These are phyloP conservation scores for Emydomyces testavorans DNA, from an alignment of 2,329 filamentous ascomycete genomes.

Conservation along the genomic window DNA sequence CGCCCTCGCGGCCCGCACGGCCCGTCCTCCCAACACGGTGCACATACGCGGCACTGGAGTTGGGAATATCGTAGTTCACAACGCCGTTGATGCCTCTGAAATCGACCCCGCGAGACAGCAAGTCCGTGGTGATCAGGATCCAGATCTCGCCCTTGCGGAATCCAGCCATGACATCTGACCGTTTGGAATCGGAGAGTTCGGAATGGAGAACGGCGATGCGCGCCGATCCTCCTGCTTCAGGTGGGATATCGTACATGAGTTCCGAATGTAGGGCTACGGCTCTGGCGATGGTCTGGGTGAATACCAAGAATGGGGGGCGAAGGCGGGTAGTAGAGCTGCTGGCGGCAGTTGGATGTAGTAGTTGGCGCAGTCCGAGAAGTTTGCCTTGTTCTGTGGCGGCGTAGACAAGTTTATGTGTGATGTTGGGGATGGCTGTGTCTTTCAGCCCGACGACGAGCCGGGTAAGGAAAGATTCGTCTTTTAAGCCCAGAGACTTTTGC, in stretches of 20 bases:
- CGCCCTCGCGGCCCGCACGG: constrained; percentile 73
- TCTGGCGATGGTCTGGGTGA: constrained; percentile 89
- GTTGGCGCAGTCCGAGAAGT: constrained; percentile 76
- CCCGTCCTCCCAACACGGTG: constrained; percentile 89
- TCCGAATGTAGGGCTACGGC: constrained; percentile 80
- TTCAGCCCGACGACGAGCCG: constrained; percentile 92
- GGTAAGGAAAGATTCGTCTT: constrained; percentile 46
- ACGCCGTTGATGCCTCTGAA: constrained; percentile 93
- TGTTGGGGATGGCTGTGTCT: constrained; percentile 86
- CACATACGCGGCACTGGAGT: constrained; percentile 79
- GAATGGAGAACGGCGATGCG: constrained; percentile 87
- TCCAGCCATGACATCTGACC: constrained; percentile 70
- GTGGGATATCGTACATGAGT: constrained; percentile 85
- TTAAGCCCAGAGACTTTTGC: constrained; percentile 31
- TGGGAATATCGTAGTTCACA: constrained; percentile 94
- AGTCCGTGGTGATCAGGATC: constrained; percentile 91
- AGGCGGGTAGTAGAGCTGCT: constrained; percentile 42
- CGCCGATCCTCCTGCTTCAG: constrained; percentile 69
- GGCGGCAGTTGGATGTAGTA: constrained; percentile 63
- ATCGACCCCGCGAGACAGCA: constrained; percentile 83
- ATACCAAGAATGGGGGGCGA: constrained; percentile 83
- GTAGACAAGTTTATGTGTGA: constrained; percentile 79
- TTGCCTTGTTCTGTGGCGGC: constrained; percentile 90
- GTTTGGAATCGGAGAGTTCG: constrained; percentile 62
- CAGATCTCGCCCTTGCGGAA: constrained; percentile 90